Base-by-base conservation (phyloP, 768 basidiomycete species). In the Lactifluus hygrophoroides region DNA sequence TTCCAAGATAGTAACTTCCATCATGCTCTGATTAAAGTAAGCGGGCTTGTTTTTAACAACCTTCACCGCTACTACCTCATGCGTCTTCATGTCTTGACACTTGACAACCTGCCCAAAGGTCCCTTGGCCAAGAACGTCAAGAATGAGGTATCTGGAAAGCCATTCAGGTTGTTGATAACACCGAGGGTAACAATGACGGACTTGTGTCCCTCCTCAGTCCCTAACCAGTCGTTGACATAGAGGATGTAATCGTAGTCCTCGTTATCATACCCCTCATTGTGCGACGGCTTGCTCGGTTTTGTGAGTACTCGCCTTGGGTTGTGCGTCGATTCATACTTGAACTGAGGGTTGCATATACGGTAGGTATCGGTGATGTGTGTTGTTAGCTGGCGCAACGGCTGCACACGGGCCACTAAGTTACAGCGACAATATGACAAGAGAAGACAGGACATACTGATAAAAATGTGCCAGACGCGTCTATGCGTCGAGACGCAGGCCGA, bases 31-130 rank as follows among this genome's bases (percentile, higher is more conserved):
- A 69, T 98, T 97, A 73, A 96, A 94, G 76, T 99, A 99, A 0
- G 96, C 96, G 5, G 95, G 96, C 73, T 98, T 99, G 73, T 99
- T 99, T 77, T 99, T 99, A 64, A 99, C 93, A 8, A 99, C 96
- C 73, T 98, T 99, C 61, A 99, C 96, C 23, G 96, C 96, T 44
- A 96, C 93, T 54, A 98, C 91, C 70, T 97, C 95, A 72, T 98
- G 94, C 30, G 92, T 96, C 76, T 94, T 93, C 87, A 97, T 94
- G 70, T 99, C 98, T 72, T 98, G 96, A 69, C 96, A 99, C 71
- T 99, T 99, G 66, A 98, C 96, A 32, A 99, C 96, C 71, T 99
- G 96, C 9, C 96, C 96, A 66, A 99, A 99, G 2, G 96, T 99
- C 23, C 96, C 96, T 71, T 99, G 96, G 7, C 96, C 96, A 38